These are phyloP conservation scores for Diophrys appendiculata DNA, from an alignment of 73 alveolate species.

Conservation along the genomic window DNA sequence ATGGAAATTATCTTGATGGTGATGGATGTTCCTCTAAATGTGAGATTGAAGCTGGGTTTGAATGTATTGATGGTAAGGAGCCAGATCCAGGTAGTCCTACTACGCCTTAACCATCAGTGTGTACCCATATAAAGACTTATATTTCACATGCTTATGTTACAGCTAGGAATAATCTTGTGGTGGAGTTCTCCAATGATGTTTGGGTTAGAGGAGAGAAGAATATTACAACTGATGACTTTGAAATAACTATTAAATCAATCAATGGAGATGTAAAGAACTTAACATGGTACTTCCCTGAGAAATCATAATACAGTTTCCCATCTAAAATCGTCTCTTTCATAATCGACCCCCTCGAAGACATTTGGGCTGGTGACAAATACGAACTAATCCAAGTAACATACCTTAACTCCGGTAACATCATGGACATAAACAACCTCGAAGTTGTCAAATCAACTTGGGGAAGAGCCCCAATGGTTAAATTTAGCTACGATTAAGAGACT, in stretches of 20 bases:
- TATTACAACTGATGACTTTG: conserved; percentile 14
- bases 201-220: conserved; percentile 26
- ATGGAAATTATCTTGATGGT: conserved; percentile 52
- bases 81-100: too few relatives aligned
- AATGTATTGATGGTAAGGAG: conserved; percentile 23
- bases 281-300: conserved; percentile 14
- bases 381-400: background rate
- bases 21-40: conserved; percentile 62
- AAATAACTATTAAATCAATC: background rate
- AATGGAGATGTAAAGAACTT: background rate
- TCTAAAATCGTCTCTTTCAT: conserved; percentile 3
- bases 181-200: conserved; percentile 26
- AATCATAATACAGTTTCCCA: conserved; percentile 16
- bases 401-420: background rate
- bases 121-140: conserved; percentile 24
- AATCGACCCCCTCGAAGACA: background rate
- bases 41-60: conserved; percentile 50
- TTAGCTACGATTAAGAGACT: background rate
- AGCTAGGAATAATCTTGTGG: conserved; percentile 8
- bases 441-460: background rate
- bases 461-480: background rate
- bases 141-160: conserved; percentile 7
- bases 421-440: background rate
- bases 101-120: conserved; percentile 14
- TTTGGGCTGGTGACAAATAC: background rate